A percentile compares a stretch with the other conserved stretches of the same genome.
These are phyloP conservation scores for Panaeolus papilionaceus DNA, from an alignment of 768 basidiomycete species.

Conservation along the genomic window DNA sequence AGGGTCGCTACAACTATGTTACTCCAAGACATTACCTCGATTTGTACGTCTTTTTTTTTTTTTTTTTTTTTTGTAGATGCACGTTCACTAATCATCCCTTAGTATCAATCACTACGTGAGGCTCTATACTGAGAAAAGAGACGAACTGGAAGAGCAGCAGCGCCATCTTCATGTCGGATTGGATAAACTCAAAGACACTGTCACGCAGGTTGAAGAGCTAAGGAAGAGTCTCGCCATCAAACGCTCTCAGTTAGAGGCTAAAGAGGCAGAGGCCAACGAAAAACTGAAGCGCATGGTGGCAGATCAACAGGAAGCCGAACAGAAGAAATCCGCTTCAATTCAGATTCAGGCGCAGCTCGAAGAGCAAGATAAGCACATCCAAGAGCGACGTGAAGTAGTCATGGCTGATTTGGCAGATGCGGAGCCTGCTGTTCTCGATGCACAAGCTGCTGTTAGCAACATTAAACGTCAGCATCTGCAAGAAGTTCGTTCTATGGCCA, in stretches of 20 bases:
- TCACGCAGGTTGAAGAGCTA: constrained; percentile 95
- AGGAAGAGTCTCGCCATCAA: constrained; percentile 95
- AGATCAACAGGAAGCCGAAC: constrained; percentile 98
- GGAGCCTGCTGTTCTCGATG: constrained; percentile 95
- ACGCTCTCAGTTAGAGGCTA: constrained; percentile 89
- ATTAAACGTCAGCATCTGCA: constrained; percentile 96
- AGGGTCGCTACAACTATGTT: constrained; percentile 96
- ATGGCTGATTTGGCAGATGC: constrained; percentile 97
- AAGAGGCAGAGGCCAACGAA: constrained; percentile 95
- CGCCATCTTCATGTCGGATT: constrained; percentile 97
- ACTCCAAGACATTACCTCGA: constrained; percentile 98
- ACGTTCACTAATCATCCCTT: constrained; percentile 21
- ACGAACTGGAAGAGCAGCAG: constrained; percentile 98
- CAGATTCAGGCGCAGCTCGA: constrained; percentile 94
- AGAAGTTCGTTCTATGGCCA: constrained; percentile 98
- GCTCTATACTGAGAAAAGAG: constrained; percentile 94
- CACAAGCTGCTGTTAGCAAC: constrained; percentile 94
- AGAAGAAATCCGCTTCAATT: constrained; percentile 96
- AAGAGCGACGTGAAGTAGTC: constrained; percentile 86
- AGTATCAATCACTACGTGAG: constrained; percentile 98
- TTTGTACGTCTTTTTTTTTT: constrained; percentile 72
- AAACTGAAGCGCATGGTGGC: constrained; percentile 98
- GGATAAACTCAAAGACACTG: constrained; percentile 95
- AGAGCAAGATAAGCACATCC: constrained; percentile 89
- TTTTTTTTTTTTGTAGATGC: constrained; percentile 14